Base-by-base conservation (phyloP, 2,329 filamentous ascomycete genomes). In the Endocalyx cinctus region DNA sequence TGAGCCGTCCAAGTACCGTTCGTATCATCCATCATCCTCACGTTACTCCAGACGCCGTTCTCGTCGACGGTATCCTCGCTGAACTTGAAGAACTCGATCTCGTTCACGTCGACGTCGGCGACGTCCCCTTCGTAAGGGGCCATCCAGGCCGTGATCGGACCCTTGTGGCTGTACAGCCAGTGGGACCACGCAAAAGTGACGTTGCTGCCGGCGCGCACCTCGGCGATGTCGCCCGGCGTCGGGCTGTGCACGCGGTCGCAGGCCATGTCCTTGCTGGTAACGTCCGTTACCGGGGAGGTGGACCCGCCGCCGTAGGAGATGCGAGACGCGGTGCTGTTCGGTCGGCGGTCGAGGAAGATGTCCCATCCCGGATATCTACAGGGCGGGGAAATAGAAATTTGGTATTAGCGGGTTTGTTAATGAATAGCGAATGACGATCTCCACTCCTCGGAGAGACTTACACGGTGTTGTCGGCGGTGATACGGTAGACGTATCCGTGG, bases 161-260 rank as follows among this genome's bases (percentile, higher is more conserved):
- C 26, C 26, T 27, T 27, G 26, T 27, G 26, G 26, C 26, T 27
- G 13, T 27, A 27, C 26, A 27, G 26, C 26, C 26, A 27, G 26
- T 27, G 26, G 7, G 26, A 27, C 26, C 26, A 27, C 8, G 26
- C 8, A 14, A 27, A 27, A 7, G 26, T 27, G 26, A 27, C 15
- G 26, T 27, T 27, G 13, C 26, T 27, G 8, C 26, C 26, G 7
- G 26, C 26, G 26, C 26, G 26, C 8, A 27, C 26, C 26, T 27
- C 26, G 13, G 26, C 26, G 26, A 27, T 27, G 13, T 27, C 26
- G 7, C 26, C 26, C 8, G 26, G 26, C 13, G 26, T 14, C 15
- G 26, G 26, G 7, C 15, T 27, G 26, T 27, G 26, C 7, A 10
- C 13, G 26, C 13, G 8, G 26, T 27, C 15, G 26, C 26, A 27